Conservation (phyloP, 2,329 filamentous ascomycete genomes). For the Trichophaea hybrida region DNA sequence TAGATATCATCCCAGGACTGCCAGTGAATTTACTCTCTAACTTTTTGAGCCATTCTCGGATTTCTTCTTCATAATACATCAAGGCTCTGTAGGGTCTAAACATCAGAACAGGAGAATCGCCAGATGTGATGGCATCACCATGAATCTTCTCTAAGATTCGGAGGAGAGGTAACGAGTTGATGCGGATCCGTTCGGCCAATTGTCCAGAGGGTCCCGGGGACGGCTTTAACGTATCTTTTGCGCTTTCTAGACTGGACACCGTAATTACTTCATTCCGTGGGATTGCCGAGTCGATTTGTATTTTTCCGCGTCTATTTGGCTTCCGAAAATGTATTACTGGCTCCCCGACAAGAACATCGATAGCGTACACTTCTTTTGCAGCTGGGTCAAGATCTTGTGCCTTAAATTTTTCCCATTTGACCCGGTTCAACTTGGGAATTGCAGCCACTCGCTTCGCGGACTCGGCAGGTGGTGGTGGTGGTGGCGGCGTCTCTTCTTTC, state of each 20-base stretch:
- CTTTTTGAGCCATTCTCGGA: slow-evolving; percentile 3
- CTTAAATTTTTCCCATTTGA: background rate
- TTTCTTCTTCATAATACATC: slow-evolving; percentile 4
- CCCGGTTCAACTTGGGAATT: background rate
- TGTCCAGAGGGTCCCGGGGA: background rate
- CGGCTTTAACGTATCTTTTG: background rate
- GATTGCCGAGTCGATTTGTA: background rate
- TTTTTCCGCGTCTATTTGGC: background rate
- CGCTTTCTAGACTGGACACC: background rate
- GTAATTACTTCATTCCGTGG: background rate
- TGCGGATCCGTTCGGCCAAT: background rate
- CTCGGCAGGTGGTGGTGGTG: background rate
- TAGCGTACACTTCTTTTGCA: background rate
- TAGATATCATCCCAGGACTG: background rate
- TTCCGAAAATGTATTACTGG: background rate
- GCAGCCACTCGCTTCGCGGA: background rate
- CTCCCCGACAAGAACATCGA: background rate
- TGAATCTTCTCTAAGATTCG: background rate
- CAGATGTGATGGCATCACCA: background rate
- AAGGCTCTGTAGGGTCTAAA: slow-evolving; percentile 13
- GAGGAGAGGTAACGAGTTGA: background rate
- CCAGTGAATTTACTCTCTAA: background rate
- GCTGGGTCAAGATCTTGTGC: too few species aligned
- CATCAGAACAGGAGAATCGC: background rate
- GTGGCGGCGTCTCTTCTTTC: background rate